Conservation (phyloP, 108 stramenopile genomes). For the Bacterosira constricta region DNA sequence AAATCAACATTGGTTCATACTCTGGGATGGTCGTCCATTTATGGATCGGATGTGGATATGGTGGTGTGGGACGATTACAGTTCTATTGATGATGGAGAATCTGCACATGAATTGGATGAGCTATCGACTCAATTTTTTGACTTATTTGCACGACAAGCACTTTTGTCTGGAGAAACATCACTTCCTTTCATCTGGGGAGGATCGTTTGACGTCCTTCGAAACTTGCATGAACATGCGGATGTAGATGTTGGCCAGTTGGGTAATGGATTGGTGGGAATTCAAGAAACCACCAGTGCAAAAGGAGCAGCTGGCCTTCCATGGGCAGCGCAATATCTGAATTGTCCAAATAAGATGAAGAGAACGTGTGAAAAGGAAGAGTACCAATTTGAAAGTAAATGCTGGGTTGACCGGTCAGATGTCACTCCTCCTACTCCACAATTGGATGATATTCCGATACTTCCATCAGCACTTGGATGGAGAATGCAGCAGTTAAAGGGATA, state of each 20-base stretch:
- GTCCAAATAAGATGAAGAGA: conserved; percentile 35
- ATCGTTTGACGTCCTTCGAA: conserved; percentile 60
- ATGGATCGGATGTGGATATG: conserved; percentile 76
- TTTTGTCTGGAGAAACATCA: conserved; percentile 53
- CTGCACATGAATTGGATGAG: conserved; percentile 13
- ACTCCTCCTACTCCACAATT: conserved; percentile 52
- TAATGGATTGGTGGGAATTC: conserved; percentile 49
- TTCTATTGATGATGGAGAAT: conserved; percentile 32
- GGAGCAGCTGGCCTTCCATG: conserved; percentile 64
- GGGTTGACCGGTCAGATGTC: conserved; percentile 64
- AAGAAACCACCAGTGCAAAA: conserved; percentile 52
- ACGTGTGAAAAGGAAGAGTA: conserved; percentile 55
- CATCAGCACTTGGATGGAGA: conserved; percentile 64
- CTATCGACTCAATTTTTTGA: conserved; percentile 42
- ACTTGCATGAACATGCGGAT: conserved; percentile 71
- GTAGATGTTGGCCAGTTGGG: conserved; percentile 80
- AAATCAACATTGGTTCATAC: conserved; percentile 39
- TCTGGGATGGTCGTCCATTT: conserved; percentile 66
- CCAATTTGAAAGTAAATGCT: conserved; percentile 65
- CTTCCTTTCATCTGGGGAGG: conserved; percentile 72
- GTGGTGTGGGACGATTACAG: conserved; percentile 78
- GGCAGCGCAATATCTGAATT: conserved; percentile 74
- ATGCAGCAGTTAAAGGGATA: conserved; percentile 76
- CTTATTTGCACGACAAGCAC: conserved; percentile 72
- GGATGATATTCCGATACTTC: conserved; percentile 59